phyloP scores from a whole-genome alignment of 1,284 basidiomycete genomes.

The Earliella scabrosa region DNA sequence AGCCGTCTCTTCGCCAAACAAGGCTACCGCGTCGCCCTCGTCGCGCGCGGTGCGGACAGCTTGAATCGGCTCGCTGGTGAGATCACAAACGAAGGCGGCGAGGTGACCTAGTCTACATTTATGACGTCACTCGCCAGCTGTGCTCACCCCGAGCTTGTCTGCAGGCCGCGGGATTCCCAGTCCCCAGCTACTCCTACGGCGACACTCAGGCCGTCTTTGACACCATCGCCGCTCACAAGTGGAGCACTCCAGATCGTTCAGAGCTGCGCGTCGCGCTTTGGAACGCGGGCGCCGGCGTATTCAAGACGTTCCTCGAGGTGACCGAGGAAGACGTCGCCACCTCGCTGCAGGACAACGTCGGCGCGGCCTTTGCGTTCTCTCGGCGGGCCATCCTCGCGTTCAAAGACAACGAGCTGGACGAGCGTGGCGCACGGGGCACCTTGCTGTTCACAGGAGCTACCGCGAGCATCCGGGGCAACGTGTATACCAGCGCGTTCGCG shows the following conservation, averaged over 20 bases:
- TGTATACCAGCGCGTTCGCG: constrained; percentile 65
- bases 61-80: constrained; percentile 58
- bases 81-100: constrained; percentile 59
- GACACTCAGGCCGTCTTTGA: constrained; percentile 58
- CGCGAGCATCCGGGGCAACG: constrained; percentile 65
- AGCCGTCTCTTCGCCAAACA: constrained; percentile 66
- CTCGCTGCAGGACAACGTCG: constrained; percentile 55
- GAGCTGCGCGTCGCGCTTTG: constrained; percentile 67
- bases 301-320: constrained; percentile 69
- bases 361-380: constrained; percentile 70
- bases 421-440: constrained; percentile 54
- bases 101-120: constrained; percentile 41
- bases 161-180: constrained; percentile 64
- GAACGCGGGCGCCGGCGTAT: constrained; percentile 61
- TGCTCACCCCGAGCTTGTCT: not conserved
- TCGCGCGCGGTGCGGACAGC: constrained; percentile 61
- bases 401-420: constrained; percentile 58
- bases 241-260: constrained; percentile 41
- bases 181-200: constrained; percentile 55
- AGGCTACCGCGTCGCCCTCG: constrained; percentile 70
- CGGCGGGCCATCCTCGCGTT: constrained; percentile 64
- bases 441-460: constrained; percentile 83
- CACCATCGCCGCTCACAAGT: constrained; percentile 51
- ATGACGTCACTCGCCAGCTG: not conserved
- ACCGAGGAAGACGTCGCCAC: constrained; percentile 59